Percentiles rank a stretch among this genome's conserved stretches.
phyloP scores from a whole-genome alignment of 2,329 filamentous ascomycete species.

The Talaromyces sp. region DNA sequence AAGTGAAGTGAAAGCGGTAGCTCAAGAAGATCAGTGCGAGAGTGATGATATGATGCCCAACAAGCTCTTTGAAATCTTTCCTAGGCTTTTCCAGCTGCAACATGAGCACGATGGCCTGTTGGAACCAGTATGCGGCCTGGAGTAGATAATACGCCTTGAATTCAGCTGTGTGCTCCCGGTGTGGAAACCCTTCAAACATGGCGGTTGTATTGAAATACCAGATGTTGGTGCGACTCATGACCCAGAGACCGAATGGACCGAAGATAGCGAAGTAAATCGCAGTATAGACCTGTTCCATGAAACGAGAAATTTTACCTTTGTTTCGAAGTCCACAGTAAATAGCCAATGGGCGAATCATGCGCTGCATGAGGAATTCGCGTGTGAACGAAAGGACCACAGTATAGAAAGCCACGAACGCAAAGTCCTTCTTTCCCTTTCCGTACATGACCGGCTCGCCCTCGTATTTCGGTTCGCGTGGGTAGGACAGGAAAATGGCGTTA shows the following conservation, averaged over 20 bases:
- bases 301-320: conserved; percentile 75
- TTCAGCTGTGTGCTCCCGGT: conserved; percentile 68
- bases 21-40: conserved; percentile 76
- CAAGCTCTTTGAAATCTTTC: conserved; percentile 92
- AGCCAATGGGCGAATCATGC: conserved; percentile 72
- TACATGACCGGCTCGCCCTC: conserved; percentile 60
- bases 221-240: conserved; percentile 85
- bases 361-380: conserved; percentile 93
- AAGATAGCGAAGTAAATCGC: conserved; percentile 83
- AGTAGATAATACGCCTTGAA: conserved; percentile 98
- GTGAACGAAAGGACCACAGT: conserved; percentile 86
- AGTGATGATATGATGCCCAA: conserved; percentile 86
- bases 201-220: conserved; percentile 92
- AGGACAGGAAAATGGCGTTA: conserved; percentile 84
- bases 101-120: conserved; percentile 83
- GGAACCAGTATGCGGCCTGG: conserved; percentile 90
- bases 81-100: conserved; percentile 86
- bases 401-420: conserved; percentile 86
- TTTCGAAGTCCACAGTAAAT: conserved; percentile 63
- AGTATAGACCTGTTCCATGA: conserved; percentile 96
- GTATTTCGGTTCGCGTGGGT: conserved; percentile 59
- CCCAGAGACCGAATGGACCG: conserved; percentile 77
- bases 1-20: conserved; percentile 95
- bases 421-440: conserved; percentile 80
- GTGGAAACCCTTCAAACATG: conserved; percentile 88